Base-by-base conservation (phyloP, 2,329 filamentous ascomycete genomes). In the Neonectria neomacrospora region DNA sequence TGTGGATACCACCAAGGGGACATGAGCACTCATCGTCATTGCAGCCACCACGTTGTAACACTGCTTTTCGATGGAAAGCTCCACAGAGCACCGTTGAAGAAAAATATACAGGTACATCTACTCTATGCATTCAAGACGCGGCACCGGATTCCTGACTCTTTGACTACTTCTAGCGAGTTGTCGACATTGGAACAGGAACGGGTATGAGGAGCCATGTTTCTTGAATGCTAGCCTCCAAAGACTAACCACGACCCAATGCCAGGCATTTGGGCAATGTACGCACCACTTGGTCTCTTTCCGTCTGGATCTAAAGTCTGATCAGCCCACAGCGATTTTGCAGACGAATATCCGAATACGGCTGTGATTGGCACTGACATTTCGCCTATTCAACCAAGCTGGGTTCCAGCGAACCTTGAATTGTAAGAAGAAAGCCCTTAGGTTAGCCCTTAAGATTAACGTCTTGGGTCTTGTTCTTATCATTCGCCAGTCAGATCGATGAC, bases 351-450 rank as follows among this genome's bases (percentile, higher is more conserved):
- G 22, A 69, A 77, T 65, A 80, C 73, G 64, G 77, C 70, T 77
- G 84, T 74, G 12, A 79, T 80, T 41, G 85, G 85, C 50, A 85
- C 83, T 8, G 85, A 88, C 70, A 79, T 88, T 12, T 85, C 82
- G 18, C 84, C 85, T 1, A 85, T 86, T 12, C 86, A 88, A 68
- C 85, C 85, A 1, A 76, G 76, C 30, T 84, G 84, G 75, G 81
- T 88, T 1, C 69, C 69, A 3, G 61, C 70, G 3, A 71, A 71
- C 70, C 85, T 88, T 61, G 83, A 85, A 67, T 73, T 73, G 52
- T 62, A 26, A 58, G 59, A 12, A 7, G 1, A 10, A 20, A 6
- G 8, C 8, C 45, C 16, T n/a, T 10, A 7, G 5, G 6, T 20
- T 3, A 30, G 45, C 16, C 16, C 8, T 18, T 2, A 11, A n/a